Evolutionary conservation across 306 rosid species (phyloP).

Genomic region (Herpetospermum pedunculosum): DNA sequence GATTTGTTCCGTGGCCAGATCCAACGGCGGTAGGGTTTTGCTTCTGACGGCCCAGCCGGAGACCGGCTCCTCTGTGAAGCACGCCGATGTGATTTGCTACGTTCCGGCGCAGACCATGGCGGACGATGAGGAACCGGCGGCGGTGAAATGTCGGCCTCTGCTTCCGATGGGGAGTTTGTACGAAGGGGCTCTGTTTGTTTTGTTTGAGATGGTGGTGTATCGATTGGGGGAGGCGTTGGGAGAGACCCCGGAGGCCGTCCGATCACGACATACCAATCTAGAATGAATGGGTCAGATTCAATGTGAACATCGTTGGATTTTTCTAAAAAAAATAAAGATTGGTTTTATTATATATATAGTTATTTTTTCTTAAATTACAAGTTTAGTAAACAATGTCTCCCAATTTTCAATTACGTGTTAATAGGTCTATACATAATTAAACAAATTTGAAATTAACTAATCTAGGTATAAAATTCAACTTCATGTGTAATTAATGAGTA

Average conservation of each 20-base stretch:
- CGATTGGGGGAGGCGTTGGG: conserved; percentile 47
- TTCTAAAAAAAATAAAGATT: not conserved
- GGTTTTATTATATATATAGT: not conserved
- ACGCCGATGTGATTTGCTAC: conserved; percentile 54
- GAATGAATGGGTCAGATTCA: conserved; percentile 30
- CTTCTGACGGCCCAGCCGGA: conserved; percentile 77
- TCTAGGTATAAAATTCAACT: too few relatives aligned
- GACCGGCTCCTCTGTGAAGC: conserved; percentile 52
- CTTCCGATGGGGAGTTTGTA: conserved; percentile 90
- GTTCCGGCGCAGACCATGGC: conserved; percentile 95
- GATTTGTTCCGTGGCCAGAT: conserved; percentile 46
- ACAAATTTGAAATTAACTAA: too few relatives aligned
- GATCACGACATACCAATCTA: conserved; percentile 83
- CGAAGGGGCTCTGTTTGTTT: conserved; percentile 80
- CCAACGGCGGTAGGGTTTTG: conserved; percentile 58
- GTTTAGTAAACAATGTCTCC: too few relatives aligned
- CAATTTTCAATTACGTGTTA: too few relatives aligned
- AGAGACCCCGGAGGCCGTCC: conserved; percentile 55
- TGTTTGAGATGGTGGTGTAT: conserved; percentile 84
- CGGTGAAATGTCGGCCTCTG: conserved; percentile 38
- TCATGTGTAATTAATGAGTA: too few relatives aligned
- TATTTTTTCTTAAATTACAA: too few relatives aligned
- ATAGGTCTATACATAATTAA: too few relatives aligned
- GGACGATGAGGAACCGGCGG: conserved; percentile 34
- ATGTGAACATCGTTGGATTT: not conserved